Base-by-base conservation (phyloP, 371 early-diverging fungal genomes). In the Mucor ambiguus region DNA sequence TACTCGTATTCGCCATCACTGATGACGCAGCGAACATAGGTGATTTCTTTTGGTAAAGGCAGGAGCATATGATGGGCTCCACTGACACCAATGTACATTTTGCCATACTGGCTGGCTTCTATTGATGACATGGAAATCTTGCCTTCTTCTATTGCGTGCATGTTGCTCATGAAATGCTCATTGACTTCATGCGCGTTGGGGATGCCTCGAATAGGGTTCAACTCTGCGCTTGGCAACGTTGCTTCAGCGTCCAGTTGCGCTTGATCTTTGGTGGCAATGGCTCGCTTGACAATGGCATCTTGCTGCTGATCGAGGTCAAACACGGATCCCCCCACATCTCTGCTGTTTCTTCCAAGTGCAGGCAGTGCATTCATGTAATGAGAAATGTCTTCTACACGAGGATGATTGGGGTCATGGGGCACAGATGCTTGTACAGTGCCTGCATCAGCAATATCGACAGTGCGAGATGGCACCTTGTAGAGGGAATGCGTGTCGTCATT, bases 1-100 rank as follows among this genome's bases (percentile, higher is more conserved):
- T 78, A 75, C 41, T 78, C 79, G 29, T 73, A 78, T 33, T 73
- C 71, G 1, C 79, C 79, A 61, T 78, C 76, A 26, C 75, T 78
- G 43, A 78, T 65, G 5, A 78, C 74, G 46, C 76, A 75, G 9
- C 79, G 71, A 2, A 75, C 79, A 54, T 75, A 78, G 7, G 79
- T 78, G 1, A 72, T 67, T 33, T 78, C 79, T 26, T 66, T 78
- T 4, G 79, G 76, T 14, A 78, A 28, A 1, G 79, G 79, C 6
- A 78, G 30, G 16, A 73, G 30, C 57, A 76, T 56, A 37, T 73
- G 65, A 29, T 75, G 74, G 4, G 75, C 79, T 1, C 73, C 72
- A 48, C 72, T 73, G 0, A 78, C 67, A n/a, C 67, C 66, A 29
- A 78, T 71, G 35, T 75, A 78, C 62, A 78, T 60, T 44, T 75